Base-by-base conservation (phyloP, 2,329 filamentous ascomycete genomes). In the Elsinoe arachidis region DNA sequence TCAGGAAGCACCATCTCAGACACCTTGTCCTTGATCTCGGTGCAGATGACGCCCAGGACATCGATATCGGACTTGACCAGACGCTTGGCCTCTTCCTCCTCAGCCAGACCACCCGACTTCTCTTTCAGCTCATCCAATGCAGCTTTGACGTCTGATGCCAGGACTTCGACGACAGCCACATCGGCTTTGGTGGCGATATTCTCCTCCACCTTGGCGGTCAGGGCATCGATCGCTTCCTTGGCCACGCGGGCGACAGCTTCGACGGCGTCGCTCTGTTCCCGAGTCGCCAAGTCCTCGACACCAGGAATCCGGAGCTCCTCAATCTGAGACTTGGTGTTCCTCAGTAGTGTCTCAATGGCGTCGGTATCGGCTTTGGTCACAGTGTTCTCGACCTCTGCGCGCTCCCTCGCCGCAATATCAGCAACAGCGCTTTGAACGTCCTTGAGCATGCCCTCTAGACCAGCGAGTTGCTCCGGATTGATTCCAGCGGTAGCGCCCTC, bases 291-390 rank as follows among this genome's bases (percentile, higher is more conserved):
- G 58, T 87, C 83, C 34, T 90, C 86, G 2, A 83, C 80, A 53
- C 91, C 76, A 1, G 80, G 76, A 23, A 81, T 69, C 4, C 70
- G 81, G 52, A 95, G 81, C 59, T 95, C 90, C 59, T 96, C 92
- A 9, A 97, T 76, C 47, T 88, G 88, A 4, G 86, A 84, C 69
- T 96, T 96, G 33, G 90, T 91, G 68, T 95, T 96, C 41, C 87
- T 84, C 11, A 97, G 78, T 51, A 97, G 84, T 0, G 87, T 95
- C 70, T 96, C 92, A 59, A 97, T 91, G 10, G 90, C 90, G 60
- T 92, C 84, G 0, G 91, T 88, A 64, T 97, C 91, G 63, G 96
- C 90, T 67, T 88, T 88, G 33, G 79, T 83, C 5, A 86, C 84
- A 2, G 78, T 69, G 37, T 84, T 82, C 49, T 80, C 76, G 1